These are phyloP conservation scores for Aureoboletus auriporus DNA, from an alignment of 768 basidiomycete species.

Conservation along the genomic window DNA sequence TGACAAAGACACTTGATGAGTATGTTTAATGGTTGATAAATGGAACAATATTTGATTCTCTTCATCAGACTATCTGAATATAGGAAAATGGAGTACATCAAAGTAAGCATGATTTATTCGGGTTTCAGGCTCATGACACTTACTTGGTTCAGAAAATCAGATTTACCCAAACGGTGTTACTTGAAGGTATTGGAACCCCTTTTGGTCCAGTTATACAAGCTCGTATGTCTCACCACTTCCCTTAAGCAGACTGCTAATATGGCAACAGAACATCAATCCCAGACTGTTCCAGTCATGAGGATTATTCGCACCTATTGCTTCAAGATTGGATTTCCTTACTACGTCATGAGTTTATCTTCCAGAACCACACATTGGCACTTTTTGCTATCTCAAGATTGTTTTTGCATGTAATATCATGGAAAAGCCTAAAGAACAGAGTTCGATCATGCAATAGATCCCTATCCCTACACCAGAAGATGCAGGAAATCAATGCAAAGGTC, in stretches of 20 bases:
- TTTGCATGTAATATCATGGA: constrained; percentile 16
- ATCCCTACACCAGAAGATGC: constrained; percentile 40
- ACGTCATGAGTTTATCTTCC: not conserved
- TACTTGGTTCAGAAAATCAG: constrained; percentile 80
- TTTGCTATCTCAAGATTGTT: not conserved
- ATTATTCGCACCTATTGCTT: not conserved
- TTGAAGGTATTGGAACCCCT: constrained; percentile 96
- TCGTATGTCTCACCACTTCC: constrained; percentile 45
- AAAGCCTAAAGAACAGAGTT: constrained; percentile 10
- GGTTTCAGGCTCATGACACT: not conserved
- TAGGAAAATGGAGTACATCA: constrained; percentile 93
- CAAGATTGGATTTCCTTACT: not conserved
- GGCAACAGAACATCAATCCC: constrained; percentile 27
- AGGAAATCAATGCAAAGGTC: constrained; percentile 70
- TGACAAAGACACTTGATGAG: constrained; percentile 93
- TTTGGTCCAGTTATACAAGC: constrained; percentile 84
- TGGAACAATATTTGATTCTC: constrained; percentile 8
- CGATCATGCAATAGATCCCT: constrained; percentile 45
- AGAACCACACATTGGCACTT: constrained; percentile 16
- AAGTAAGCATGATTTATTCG: constrained; percentile 43
- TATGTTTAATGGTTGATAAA: constrained; percentile 32
- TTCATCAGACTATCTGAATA: constrained; percentile 75
- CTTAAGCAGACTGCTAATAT: constrained; percentile 6
- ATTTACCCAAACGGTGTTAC: constrained; percentile 96
- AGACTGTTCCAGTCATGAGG: constrained; percentile 25